Percentiles rank a stretch among this genome's conserved stretches.
These are phyloP conservation scores for Xylariaceae sp. DNA, from an alignment of 2,329 filamentous ascomycete species.

Conservation along the genomic window DNA sequence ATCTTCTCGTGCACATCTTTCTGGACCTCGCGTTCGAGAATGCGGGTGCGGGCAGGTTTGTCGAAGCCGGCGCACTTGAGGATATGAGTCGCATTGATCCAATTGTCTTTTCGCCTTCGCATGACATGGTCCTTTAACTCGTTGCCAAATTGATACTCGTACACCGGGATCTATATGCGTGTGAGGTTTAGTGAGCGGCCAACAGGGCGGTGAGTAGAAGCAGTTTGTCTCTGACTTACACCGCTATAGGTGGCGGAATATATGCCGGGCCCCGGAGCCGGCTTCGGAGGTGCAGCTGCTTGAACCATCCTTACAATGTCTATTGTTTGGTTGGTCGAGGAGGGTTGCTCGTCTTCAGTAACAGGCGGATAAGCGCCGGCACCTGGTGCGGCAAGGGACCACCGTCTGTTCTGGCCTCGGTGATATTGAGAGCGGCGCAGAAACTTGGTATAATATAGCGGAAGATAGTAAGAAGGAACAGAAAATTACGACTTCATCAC, in stretches of 20 bases:
- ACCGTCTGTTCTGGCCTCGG: background rate
- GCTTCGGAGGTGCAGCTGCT: slow-evolving; percentile 31
- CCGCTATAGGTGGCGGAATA: slow-evolving; percentile 67
- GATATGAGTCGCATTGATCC: slow-evolving; percentile 99
- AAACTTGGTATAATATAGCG: background rate
- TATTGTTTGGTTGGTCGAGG: too few relatives aligned
- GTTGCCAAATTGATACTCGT: slow-evolving; percentile 80
- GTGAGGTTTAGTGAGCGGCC: background rate
- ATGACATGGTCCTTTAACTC: slow-evolving; percentile 86
- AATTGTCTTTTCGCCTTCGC: slow-evolving; percentile 87
- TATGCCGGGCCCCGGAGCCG: slow-evolving; percentile 41
- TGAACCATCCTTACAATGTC: too few relatives aligned
- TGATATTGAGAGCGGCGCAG: background rate
- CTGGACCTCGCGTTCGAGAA: slow-evolving; percentile 93
- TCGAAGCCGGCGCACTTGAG: slow-evolving; percentile 95
- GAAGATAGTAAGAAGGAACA: background rate
- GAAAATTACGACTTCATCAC: background rate
- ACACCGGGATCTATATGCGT: slow-evolving; percentile 73
- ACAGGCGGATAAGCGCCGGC: too few relatives aligned
- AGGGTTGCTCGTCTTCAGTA: too few relatives aligned
- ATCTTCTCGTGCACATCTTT: slow-evolving; percentile 97
- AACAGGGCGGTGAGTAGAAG: too few relatives aligned
- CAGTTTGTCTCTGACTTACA: too few relatives aligned
- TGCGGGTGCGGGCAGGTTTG: slow-evolving; percentile 90
- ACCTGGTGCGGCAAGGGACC: too few relatives aligned